A percentile compares a stretch with the other conserved stretches of the same genome.
Evolutionary conservation across 192 early-diverging fungal species (phyloP).

Genomic region (Linnemannia exigua): DNA sequence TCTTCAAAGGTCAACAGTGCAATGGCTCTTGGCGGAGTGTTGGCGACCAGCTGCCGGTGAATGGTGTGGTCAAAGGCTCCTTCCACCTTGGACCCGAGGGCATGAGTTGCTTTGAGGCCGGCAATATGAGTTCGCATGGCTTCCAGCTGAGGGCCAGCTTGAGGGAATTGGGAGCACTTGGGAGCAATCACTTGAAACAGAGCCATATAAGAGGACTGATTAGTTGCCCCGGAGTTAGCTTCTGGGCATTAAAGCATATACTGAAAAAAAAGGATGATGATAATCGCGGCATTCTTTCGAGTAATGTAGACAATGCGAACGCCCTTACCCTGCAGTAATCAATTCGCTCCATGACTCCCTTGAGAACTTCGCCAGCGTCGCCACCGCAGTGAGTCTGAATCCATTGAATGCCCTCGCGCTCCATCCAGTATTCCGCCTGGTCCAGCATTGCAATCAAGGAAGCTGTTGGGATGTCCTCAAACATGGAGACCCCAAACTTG

Average conservation of each 20-base stretch:
- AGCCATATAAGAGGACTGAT: constrained; percentile 58
- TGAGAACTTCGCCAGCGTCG: constrained; percentile 4
- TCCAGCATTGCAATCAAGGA: constrained; percentile 52
- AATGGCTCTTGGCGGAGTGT: constrained; percentile 75
- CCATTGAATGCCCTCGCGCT: constrained; percentile 42
- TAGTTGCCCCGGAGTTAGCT: constrained; percentile 47
- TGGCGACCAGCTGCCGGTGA: constrained; percentile 72
- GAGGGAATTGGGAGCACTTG: constrained; percentile 54
- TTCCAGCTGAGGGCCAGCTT: constrained; percentile 49
- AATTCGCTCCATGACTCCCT: constrained; percentile 29
- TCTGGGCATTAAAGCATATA: background rate
- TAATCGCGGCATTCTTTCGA: background rate
- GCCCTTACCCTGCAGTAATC: constrained; percentile 37
- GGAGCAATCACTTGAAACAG: constrained; percentile 61
- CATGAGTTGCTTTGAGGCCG: constrained; percentile 31
- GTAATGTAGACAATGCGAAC: background rate
- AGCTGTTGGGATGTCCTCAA: constrained; percentile 58
- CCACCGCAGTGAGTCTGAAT: constrained; percentile 28
- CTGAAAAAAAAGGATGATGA: background rate
- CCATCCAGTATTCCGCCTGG: constrained; percentile 57
- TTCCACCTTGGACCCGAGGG: constrained; percentile 45
- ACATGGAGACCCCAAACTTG: constrained; percentile 64
- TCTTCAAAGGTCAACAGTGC: constrained; percentile 60
- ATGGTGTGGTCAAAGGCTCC: constrained; percentile 72
- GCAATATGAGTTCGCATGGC: constrained; percentile 18